Evolutionary conservation across 805 yeast genomes (phyloP), one percentile per base, ranked within the genome.

Genomic region (Groenewaldozyma tartarivorans): DNA sequence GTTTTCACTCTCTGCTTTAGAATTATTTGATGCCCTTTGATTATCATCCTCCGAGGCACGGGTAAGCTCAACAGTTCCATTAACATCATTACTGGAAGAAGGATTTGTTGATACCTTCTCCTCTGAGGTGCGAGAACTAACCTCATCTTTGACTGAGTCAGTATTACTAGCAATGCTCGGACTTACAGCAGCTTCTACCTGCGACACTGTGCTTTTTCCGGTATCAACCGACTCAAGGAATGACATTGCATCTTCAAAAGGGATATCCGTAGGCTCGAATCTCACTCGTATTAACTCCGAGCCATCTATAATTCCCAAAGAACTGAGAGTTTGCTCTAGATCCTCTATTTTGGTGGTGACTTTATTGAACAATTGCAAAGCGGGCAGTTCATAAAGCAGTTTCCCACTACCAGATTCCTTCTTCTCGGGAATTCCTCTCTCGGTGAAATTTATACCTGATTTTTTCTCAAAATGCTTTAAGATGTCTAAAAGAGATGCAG

Each of bases 391-490:
- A 39, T 52, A 52, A 16, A 38, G 16, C 7, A 40, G 29, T 20
- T 20, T 16, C 17, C 42, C 44, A 9, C 33, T 17, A n/a, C 41
- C 43, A n/a, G 33, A 21, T 5, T 15, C n/a, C 19, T 21, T 35
- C 34, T 18, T 33, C 22, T 30, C 24, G 15, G 16, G 15, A 13
- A 38, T 38, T 4, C 43, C 24, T 32, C 56, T 37, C 19, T 39
- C 16, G 2, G 56, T 52, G 30, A 54, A 39, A 33, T 51, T 51
- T 41, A 54, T 41, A 11, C 53, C 55, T 1, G 50, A 43, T 6
- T 34, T 38, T 5, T 31, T 31, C 34, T 54, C 54, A 37, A 54
- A 54, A 34, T 42, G 42, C 31, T 39, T 35, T 11, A 54, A 43
- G n/a, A 54, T 43, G 5, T 39, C 29, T 47, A 53, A 50, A 3